Conservation (phyloP, 306 rosid species). For the Ormosia semicastrata region DNA sequence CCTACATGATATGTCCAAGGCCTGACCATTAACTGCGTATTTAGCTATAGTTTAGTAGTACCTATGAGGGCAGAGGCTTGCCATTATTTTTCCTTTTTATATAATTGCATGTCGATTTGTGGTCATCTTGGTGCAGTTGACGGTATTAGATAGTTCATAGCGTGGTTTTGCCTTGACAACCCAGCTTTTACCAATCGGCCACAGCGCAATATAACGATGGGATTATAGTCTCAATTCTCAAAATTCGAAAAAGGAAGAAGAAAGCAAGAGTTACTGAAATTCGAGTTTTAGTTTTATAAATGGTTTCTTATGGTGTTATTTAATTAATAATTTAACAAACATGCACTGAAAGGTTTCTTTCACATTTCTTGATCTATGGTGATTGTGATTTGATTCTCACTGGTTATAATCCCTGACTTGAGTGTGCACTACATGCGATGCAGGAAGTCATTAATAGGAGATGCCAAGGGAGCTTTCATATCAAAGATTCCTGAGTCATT, state of each 20-base stretch:
- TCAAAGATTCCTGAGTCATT: slow-evolving; percentile 69
- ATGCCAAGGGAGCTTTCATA: slow-evolving; percentile 51
- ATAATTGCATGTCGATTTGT: neutral
- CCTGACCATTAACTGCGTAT: neutral
- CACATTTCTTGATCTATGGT: slow-evolving; percentile 9
- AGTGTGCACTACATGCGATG: slow-evolving; percentile 25
- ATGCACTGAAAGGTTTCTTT: neutral
- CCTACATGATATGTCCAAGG: neutral
- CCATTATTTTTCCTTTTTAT: neutral
- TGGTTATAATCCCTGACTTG: slow-evolving; percentile 11
- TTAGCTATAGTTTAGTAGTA: neutral
- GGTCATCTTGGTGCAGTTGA: neutral
- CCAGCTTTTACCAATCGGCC: slow-evolving; percentile 1
- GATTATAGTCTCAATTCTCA: neutral
- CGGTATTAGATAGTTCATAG: neutral
- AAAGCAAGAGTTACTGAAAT: neutral
- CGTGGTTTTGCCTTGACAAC: slow-evolving; percentile 4
- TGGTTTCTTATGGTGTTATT: neutral
- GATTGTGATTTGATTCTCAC: slow-evolving; percentile 11
- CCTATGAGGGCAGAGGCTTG: neutral
- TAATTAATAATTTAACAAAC: neutral
- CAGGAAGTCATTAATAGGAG: slow-evolving; percentile 68
- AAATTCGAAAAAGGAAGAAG: neutral
- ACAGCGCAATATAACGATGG: neutral
- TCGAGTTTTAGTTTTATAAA: neutral